These are phyloP conservation scores for Malassezia arunalokei DNA, from an alignment of 1,284 basidiomycete species.

Conservation along the genomic window DNA sequence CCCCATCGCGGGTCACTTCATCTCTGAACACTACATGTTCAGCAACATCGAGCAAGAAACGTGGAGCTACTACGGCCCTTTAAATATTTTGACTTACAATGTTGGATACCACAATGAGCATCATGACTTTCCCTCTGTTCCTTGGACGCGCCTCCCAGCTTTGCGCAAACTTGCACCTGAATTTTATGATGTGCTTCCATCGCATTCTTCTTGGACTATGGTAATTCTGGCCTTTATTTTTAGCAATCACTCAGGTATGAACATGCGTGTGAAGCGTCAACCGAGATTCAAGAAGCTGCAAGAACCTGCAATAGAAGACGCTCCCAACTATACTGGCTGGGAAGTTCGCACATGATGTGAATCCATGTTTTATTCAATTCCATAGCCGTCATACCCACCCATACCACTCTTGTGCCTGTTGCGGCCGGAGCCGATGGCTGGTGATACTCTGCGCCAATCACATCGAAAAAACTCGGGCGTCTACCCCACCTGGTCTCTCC, in stretches of 20 bases:
- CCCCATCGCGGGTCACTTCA: conserved; percentile 92
- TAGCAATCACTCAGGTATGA: conserved; percentile 46
- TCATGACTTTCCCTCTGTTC: conserved; percentile 90
- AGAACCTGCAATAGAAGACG: conserved; percentile 5
- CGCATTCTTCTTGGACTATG: conserved; percentile 84
- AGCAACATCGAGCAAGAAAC: conserved; percentile 63
- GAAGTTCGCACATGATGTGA: background rate
- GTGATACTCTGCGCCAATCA: too few species aligned
- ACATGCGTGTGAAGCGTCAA: conserved; percentile 31
- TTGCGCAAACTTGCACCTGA: conserved; percentile 74
- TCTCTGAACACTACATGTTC: conserved; percentile 59
- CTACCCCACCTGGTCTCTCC: too few species aligned
- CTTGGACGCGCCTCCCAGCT: conserved; percentile 85
- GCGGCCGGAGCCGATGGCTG: too few species aligned
- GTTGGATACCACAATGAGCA: conserved; percentile 99
- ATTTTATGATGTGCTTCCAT: conserved; percentile 77
- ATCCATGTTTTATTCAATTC: too few species aligned
- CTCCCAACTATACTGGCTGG: conserved; percentile 8
- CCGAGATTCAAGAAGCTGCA: background rate
- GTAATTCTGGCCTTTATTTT: conserved; percentile 87
- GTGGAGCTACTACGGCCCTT: conserved; percentile 85
- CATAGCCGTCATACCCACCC: too few species aligned
- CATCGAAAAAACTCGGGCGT: too few species aligned
- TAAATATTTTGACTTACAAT: conserved; percentile 89
- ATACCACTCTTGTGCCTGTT: too few species aligned